phyloP scores from a whole-genome alignment of 2,329 filamentous ascomycete species.

The Talaromyces atroroseus region DNA sequence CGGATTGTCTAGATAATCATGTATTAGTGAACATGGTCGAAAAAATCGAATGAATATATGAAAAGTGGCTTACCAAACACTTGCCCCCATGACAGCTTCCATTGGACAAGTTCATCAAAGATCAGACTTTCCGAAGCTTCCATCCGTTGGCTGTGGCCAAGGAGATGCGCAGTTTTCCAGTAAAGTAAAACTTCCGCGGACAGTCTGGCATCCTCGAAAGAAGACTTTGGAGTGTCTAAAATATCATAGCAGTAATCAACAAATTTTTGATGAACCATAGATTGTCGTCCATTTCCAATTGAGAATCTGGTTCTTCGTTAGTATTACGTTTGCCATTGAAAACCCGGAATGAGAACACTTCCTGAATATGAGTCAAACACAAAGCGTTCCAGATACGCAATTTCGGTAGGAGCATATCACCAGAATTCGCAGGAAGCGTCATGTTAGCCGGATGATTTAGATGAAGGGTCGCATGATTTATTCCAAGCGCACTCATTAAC shows the following conservation, averaged over 20 bases:
- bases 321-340: too few relatives aligned
- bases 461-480: conserved; percentile 27
- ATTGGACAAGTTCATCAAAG: conserved; percentile 30
- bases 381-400: conserved; percentile 31
- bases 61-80: conserved; percentile 21
- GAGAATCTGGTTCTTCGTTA: conserved; percentile 19
- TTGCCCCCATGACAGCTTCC: conserved; percentile 32
- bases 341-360: background rate
- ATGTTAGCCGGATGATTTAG: conserved; percentile 19
- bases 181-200: conserved; percentile 31
- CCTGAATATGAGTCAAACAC: conserved; percentile 23
- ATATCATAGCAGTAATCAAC: conserved; percentile 28
- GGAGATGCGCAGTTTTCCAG: conserved; percentile 24
- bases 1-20: too few relatives aligned
- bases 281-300: conserved; percentile 27
- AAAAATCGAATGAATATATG: background rate
- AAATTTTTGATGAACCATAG: conserved; percentile 26
- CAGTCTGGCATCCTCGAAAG: conserved; percentile 25
- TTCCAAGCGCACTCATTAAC: conserved; percentile 32
- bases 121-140: conserved; percentile 21
- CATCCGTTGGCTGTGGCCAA: conserved; percentile 23
- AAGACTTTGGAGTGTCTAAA: conserved; percentile 26
- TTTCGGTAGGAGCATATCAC: conserved; percentile 24
- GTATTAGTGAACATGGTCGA: too few relatives aligned
- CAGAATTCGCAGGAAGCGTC: conserved; percentile 19